Percentiles rank a stretch among this genome's conserved stretches.
Evolutionary conservation across 257 asterid species (phyloP).

Genomic region (Plantago major): DNA sequence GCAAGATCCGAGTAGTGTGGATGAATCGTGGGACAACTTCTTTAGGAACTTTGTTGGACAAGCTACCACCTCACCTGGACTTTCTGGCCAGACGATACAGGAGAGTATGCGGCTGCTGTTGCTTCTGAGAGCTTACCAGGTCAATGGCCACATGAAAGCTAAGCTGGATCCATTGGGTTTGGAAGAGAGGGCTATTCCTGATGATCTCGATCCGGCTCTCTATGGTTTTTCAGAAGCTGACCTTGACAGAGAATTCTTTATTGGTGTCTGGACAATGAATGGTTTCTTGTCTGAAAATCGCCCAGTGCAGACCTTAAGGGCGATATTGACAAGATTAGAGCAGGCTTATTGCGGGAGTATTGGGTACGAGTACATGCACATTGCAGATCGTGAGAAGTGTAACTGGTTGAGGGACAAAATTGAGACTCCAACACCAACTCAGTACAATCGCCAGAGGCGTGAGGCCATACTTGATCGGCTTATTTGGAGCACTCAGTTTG

Average conservation of each 20-base stretch:
- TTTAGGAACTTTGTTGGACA: slow-evolving; percentile 88
- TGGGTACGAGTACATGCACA: slow-evolving; percentile 93
- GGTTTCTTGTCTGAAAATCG: slow-evolving; percentile 93
- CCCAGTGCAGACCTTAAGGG: slow-evolving; percentile 79
- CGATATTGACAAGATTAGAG: slow-evolving; percentile 75
- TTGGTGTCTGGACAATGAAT: slow-evolving; percentile 82
- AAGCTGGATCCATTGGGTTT: slow-evolving; percentile 72
- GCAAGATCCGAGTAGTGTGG: slow-evolving; percentile 82
- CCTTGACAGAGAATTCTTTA: slow-evolving; percentile 87
- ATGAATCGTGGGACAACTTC: slow-evolving; percentile 93
- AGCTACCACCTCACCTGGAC: slow-evolving; percentile 82
- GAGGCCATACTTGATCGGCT: slow-evolving; percentile 90
- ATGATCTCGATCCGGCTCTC: slow-evolving; percentile 72
- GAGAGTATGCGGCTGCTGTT: slow-evolving; percentile 82
- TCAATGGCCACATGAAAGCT: slow-evolving; percentile 90
- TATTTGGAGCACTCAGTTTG: slow-evolving; percentile 86
- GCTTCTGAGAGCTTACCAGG: slow-evolving; percentile 88
- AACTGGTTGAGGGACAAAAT: slow-evolving; percentile 88
- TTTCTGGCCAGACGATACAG: slow-evolving; percentile 93
- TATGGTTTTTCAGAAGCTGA: slow-evolving; percentile 85
- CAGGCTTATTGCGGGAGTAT: slow-evolving; percentile 89
- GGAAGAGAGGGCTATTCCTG: slow-evolving; percentile 65
- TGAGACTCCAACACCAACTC: slow-evolving; percentile 83
- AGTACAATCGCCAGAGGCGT: slow-evolving; percentile 72
- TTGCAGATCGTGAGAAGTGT: slow-evolving; percentile 78